These are phyloP conservation scores for Paracoccidioides brasiliensis DNA, from an alignment of 2,329 filamentous ascomycete species.

Conservation along the genomic window DNA sequence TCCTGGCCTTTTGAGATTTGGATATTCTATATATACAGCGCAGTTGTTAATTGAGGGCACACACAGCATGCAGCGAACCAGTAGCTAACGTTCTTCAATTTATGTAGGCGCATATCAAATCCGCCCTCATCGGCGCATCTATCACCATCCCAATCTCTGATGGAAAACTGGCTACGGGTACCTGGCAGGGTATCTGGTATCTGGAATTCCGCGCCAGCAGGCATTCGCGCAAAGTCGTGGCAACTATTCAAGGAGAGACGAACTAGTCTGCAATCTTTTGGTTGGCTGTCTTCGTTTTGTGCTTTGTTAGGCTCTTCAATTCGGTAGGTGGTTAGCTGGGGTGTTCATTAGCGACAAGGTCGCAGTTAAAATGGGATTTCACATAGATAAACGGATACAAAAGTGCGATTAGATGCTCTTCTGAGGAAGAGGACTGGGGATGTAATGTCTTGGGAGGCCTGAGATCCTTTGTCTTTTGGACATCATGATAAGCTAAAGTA, in stretches of 20 bases:
- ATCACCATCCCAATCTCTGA: conserved; percentile 84
- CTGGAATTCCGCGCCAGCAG: conserved; percentile 69
- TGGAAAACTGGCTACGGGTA: conserved; percentile 57
- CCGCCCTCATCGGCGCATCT: conserved; percentile 73
- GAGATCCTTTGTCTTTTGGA: too few relatives aligned
- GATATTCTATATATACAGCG: neutral
- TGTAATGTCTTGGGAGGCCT: too few relatives aligned
- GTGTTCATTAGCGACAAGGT: too few relatives aligned
- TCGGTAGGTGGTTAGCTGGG: neutral
- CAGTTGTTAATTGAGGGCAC: too few relatives aligned
- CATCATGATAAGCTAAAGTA: too few relatives aligned
- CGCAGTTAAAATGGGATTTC: too few relatives aligned
- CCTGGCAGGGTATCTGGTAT: conserved; percentile 71
- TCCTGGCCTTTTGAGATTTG: too few relatives aligned
- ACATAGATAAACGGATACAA: too few relatives aligned
- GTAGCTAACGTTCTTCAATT: neutral
- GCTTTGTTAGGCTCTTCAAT: neutral
- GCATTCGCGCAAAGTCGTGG: conserved; percentile 71
- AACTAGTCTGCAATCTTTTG: conserved; percentile 15
- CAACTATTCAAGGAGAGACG: conserved; percentile 86
- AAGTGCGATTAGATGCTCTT: too few relatives aligned
- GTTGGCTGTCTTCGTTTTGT: neutral
- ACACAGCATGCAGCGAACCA: neutral
- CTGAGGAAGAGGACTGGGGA: too few relatives aligned
- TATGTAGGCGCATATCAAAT: conserved; percentile 75